Base-by-base conservation (phyloP, 345 rosid genomes). In the Ailanthus altissimus region DNA sequence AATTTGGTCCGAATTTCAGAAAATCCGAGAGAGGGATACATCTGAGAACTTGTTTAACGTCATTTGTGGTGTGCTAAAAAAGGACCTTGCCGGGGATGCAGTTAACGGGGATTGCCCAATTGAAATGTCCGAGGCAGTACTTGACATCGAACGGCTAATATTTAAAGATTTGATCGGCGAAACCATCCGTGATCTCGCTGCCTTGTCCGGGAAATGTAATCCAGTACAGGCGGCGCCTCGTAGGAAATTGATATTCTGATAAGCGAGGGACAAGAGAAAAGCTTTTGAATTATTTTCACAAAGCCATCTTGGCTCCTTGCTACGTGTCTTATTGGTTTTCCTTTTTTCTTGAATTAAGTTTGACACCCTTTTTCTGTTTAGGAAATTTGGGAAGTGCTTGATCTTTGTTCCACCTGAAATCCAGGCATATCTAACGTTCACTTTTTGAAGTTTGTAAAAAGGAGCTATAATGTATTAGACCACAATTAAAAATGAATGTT, bases 91-190 rank as follows among this genome's bases (percentile, higher is more conserved):
- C 0, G 88, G 87, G 66, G 97, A 93, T 68, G 81, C 86, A 7
- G 15, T 81, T 11, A 79, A 76, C 47, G 87, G 88, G 40, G 89
- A 90, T 28, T 83, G 84, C 76, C 90, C 88, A 8, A 62, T 85
- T 38, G 97, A 93, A 88, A 75, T 85, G 87, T 91, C 98, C 0
- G 97, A 96, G 70, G 80, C 89, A 0, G 95, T 90, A 56, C 85
- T 96, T 16, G 91, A 91, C 72, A 82, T 93, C 5, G 99, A 96
- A 75, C 81, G 99, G 69, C 85, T 92, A 36, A 76, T 96, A 32
- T 93, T 92, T 80, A 94, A 91, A 87, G 97, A 96, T 79, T 80
- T 96, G 76, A 89, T 96, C 70, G 87, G 91, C 10, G 99, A 96
- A 79, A 89, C 94, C 43, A 93, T 96, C 80, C 57, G 81, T 25